Conservation (phyloP, 1,284 basidiomycete genomes). For the Flammula alnicola region DNA sequence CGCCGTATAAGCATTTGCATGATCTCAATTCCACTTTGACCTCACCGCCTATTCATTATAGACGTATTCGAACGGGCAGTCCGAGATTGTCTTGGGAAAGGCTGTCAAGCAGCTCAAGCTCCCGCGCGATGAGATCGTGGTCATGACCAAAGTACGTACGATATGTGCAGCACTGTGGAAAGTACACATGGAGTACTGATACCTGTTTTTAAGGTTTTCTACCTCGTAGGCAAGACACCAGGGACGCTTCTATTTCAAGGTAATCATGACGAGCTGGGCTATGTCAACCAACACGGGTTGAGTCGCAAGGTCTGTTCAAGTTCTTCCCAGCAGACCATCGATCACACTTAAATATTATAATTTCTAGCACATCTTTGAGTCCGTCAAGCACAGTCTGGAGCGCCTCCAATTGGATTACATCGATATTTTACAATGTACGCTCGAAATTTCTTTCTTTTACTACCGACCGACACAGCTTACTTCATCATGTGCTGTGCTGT, state of each 20-base stretch:
- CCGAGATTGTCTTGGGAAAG: constrained; percentile 77
- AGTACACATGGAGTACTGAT: not conserved
- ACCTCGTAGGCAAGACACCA: constrained; percentile 38
- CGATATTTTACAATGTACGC: constrained; percentile 66
- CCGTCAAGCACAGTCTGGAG: constrained; percentile 67
- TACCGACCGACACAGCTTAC: not conserved
- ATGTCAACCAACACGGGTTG: constrained; percentile 60
- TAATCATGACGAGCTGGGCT: constrained; percentile 50
- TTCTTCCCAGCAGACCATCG: not conserved
- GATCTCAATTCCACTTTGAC: not conserved
- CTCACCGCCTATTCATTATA: constrained; percentile 10
- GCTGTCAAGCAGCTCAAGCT: constrained; percentile 76
- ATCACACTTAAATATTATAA: not conserved
- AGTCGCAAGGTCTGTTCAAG: constrained; percentile 48
- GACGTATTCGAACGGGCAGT: constrained; percentile 72
- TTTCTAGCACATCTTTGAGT: constrained; percentile 70
- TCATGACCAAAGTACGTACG: constrained; percentile 60
- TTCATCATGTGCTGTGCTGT: not conserved
- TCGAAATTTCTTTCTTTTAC: not conserved
- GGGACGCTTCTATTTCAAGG: constrained; percentile 20
- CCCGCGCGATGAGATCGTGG: constrained; percentile 68
- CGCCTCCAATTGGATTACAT: constrained; percentile 74
- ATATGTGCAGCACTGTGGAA: no score
- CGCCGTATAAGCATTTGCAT: not conserved
- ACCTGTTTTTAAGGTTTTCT: constrained; percentile 36